A percentile compares a stretch with the other conserved stretches of the same genome.
Conservation (phyloP, 2,329 filamentous ascomycete species). For the Diaporthe nobilis region DNA sequence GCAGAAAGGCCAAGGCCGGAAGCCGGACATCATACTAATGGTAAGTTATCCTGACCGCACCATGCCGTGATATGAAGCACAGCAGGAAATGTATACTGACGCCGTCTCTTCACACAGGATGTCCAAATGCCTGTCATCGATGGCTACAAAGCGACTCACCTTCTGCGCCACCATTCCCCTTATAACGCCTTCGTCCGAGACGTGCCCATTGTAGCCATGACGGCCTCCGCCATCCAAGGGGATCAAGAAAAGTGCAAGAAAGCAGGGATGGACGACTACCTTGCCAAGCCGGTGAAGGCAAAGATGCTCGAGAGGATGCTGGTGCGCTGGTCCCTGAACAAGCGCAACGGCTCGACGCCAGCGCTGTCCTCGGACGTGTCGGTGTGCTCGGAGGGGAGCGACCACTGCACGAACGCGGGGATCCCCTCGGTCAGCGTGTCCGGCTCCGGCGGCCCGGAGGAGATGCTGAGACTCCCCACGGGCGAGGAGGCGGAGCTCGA, state of each 20-base stretch:
- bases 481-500: neutral
- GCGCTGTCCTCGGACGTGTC: conserved; percentile 19
- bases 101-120: neutral
- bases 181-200: conserved; percentile 72
- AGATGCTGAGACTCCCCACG: neutral
- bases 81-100: neutral
- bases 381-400: conserved; percentile 46
- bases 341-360: conserved; percentile 34
- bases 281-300: conserved; percentile 68
- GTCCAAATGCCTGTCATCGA: conserved; percentile 36
- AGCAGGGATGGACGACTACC: conserved; percentile 69
- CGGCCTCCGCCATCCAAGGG: conserved; percentile 68
- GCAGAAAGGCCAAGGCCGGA: conserved; percentile 62
- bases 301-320: conserved; percentile 60
- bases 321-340: conserved; percentile 47
- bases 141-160: conserved; percentile 80
- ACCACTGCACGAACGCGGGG: conserved; percentile 45
- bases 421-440: conserved; percentile 43
- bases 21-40: conserved; percentile 84
- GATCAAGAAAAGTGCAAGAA: conserved; percentile 67
- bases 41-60: conserved; percentile 28
- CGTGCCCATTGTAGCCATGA: conserved; percentile 70
- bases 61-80: neutral
- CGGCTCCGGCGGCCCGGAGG: neutral
- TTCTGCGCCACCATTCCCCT: conserved; percentile 76